phyloP scores from a whole-genome alignment of 345 rosid genomes.

The Pistacia integerrima region DNA sequence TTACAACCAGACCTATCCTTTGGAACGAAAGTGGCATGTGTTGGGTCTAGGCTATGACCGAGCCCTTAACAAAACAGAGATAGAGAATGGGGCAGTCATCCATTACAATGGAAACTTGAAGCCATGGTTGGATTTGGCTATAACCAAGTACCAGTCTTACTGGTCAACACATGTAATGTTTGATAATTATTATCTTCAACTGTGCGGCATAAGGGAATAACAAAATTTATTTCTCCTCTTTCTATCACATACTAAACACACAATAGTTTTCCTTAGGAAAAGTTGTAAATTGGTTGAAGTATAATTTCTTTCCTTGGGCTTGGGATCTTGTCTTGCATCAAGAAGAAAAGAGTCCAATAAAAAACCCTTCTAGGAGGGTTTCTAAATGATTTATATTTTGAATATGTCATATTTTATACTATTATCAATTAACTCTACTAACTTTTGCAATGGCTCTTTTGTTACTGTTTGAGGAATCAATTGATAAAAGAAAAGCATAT shows the following conservation, averaged over 20 bases:
- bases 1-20: slow-evolving; percentile 75
- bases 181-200: slow-evolving; percentile 68
- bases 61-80: slow-evolving; percentile 82
- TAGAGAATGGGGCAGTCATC: slow-evolving; percentile 80
- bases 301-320: too few relatives aligned
- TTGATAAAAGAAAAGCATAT: too few relatives aligned
- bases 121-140: slow-evolving; percentile 92
- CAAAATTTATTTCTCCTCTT: background rate
- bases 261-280: background rate
- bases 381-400: too few relatives aligned
- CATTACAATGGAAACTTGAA: slow-evolving; percentile 94
- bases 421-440: too few relatives aligned
- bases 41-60: slow-evolving; percentile 95
- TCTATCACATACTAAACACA: background rate
- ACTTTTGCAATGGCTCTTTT: too few relatives aligned
- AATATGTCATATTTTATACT: too few relatives aligned
- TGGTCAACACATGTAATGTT: slow-evolving; percentile 76
- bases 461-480: too few relatives aligned
- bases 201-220: slow-evolving; percentile 54
- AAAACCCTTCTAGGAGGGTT: too few relatives aligned
- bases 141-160: slow-evolving; percentile 72
- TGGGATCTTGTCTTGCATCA: too few relatives aligned
- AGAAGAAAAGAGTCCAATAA: too few relatives aligned
- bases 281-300: background rate
- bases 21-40: slow-evolving; percentile 87